phyloP scores from a whole-genome alignment of 108 stramenopile species.

The Skeletonema grethae region DNA sequence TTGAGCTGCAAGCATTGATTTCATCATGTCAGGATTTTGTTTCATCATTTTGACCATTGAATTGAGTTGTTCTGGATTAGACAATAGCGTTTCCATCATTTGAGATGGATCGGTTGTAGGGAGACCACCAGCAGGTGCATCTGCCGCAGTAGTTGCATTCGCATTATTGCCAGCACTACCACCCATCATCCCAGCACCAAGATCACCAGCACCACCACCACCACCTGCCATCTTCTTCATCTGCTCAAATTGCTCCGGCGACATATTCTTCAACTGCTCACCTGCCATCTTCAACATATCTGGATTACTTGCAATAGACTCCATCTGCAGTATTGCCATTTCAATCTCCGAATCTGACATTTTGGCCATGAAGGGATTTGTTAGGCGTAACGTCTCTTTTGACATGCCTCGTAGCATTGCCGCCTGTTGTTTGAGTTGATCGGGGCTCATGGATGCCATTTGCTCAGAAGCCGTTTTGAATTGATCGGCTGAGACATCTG shows the following conservation, averaged over 20 bases:
- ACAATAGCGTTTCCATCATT: slow-evolving; percentile 57
- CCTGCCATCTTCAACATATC: slow-evolving; percentile 69
- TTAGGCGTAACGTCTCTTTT: slow-evolving; percentile 55
- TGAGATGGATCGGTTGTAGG: slow-evolving; percentile 46
- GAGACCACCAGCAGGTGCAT: slow-evolving; percentile 6
- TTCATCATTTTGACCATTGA: slow-evolving; percentile 67
- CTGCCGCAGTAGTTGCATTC: slow-evolving; percentile 6
- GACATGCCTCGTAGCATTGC: slow-evolving; percentile 58
- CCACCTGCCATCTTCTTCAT: slow-evolving; percentile 41
- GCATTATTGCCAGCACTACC: background rate
- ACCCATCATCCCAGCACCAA: background rate
- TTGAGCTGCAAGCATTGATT: slow-evolving; percentile 45
- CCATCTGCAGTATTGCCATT: slow-evolving; percentile 63
- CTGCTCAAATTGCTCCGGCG: slow-evolving; percentile 56
- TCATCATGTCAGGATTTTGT: slow-evolving; percentile 76
- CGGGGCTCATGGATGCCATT: slow-evolving; percentile 69
- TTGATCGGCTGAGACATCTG: slow-evolving; percentile 52
- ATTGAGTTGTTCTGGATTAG: slow-evolving; percentile 67
- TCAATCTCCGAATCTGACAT: slow-evolving; percentile 69
- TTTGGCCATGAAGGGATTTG: slow-evolving; percentile 69
- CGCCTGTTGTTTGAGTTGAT: slow-evolving; percentile 66
- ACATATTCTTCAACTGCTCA: slow-evolving; percentile 70
- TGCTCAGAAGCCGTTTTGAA: slow-evolving; percentile 21
- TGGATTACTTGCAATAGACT: slow-evolving; percentile 74
- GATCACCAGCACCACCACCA: slow-evolving; percentile 3